These are phyloP conservation scores for Apiospora hydei DNA, from an alignment of 2,329 filamentous ascomycete species.

Conservation along the genomic window DNA sequence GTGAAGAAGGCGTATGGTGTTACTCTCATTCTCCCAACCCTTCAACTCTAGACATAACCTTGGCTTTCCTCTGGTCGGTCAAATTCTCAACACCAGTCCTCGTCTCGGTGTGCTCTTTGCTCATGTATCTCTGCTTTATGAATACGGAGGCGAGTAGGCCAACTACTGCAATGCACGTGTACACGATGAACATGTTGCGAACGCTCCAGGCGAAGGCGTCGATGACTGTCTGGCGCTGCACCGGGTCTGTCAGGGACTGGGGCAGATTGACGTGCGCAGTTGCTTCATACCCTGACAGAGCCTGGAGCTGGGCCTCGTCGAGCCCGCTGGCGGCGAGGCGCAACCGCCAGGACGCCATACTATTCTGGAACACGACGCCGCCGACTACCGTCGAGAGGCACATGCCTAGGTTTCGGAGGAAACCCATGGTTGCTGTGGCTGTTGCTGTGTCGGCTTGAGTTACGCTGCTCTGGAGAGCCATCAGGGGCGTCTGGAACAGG, in stretches of 20 bases:
- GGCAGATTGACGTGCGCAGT: conserved; percentile 55
- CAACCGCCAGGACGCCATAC: conserved; percentile 27
- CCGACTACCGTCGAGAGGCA: conserved; percentile 71
- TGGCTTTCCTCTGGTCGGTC: conserved; percentile 16
- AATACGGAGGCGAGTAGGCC: conserved; percentile 52
- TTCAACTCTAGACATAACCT: background rate
- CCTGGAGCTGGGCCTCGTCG: conserved; percentile 39
- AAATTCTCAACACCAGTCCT: conserved; percentile 53
- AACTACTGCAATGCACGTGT: conserved; percentile 49
- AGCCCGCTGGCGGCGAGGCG: conserved; percentile 34
- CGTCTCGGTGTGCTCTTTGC: conserved; percentile 57
- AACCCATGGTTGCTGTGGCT: conserved; percentile 71
- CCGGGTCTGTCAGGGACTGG: conserved; percentile 44
- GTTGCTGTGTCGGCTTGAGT: conserved; percentile 50
- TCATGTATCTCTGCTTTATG: conserved; percentile 52
- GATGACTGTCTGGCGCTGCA: conserved; percentile 48
- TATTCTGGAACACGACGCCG: conserved; percentile 74
- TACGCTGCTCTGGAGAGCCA: conserved; percentile 69
- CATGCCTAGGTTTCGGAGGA: conserved; percentile 72
- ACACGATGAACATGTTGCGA: conserved; percentile 57
- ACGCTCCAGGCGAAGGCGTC: conserved; percentile 58
- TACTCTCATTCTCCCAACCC: background rate
- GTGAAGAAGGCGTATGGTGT: background rate
- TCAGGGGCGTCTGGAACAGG: conserved; percentile 67
- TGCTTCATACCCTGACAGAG: conserved; percentile 49